Percentiles rank a stretch among this genome's conserved stretches.
Conservation (phyloP, 2,329 filamentous ascomycete species). For the Lachnellula willkommii region DNA sequence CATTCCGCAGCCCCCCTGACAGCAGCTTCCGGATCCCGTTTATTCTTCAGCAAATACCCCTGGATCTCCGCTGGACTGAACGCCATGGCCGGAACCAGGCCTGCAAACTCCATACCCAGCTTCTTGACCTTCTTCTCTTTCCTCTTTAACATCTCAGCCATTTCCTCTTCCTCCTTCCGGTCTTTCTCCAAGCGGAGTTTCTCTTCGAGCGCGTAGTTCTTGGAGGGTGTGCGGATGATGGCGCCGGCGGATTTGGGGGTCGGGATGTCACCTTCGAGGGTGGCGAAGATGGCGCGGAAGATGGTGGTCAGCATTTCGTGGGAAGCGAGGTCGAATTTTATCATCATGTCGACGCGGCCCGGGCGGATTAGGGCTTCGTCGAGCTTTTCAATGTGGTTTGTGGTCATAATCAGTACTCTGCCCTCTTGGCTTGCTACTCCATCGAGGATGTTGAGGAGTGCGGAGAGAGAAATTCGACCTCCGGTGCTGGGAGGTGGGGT, state of each 20-base stretch:
- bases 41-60: constrained; percentile 59
- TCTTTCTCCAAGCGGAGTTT: constrained; percentile 4
- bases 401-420: constrained; percentile 65
- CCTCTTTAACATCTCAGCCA: constrained; percentile 9
- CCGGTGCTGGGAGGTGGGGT: constrained; percentile 3
- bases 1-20: constrained; percentile 48
- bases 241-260: background rate
- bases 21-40: constrained; percentile 51
- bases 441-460: constrained; percentile 65
- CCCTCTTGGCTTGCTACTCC: constrained; percentile 62
- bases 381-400: constrained; percentile 58
- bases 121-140: constrained; percentile 24
- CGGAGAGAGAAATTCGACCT: constrained; percentile 51
- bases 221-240: background rate
- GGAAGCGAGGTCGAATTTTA: constrained; percentile 43
- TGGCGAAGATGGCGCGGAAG: constrained; percentile 33
- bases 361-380: constrained; percentile 58
- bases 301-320: constrained; percentile 26
- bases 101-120: constrained; percentile 48
- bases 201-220: background rate
- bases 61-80: constrained; percentile 61
- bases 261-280: constrained; percentile 30
- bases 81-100: constrained; percentile 44
- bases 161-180: constrained; percentile 1
- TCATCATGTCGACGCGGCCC: constrained; percentile 55